Percentiles rank a stretch among this genome's conserved stretches.
These are phyloP conservation scores for Setaria viridis DNA, from an alignment of 202 grass and related monocot species.

Conservation along the genomic window DNA sequence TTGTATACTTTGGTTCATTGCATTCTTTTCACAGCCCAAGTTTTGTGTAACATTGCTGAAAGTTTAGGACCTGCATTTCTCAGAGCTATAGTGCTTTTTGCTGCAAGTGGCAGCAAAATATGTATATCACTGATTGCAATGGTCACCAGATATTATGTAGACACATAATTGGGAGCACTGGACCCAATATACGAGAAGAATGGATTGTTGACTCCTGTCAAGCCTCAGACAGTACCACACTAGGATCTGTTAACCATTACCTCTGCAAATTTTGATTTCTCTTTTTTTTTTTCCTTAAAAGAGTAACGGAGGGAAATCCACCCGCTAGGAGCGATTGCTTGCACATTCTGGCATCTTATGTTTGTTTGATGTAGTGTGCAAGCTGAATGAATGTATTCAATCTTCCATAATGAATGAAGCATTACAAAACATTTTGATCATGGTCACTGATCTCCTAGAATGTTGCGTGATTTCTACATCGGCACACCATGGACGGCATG, in stretches of 20 bases:
- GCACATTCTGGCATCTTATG: background rate
- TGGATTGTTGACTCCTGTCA: background rate
- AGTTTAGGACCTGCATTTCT: constrained; percentile 31
- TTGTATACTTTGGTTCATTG: constrained; percentile 45
- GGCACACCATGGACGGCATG: background rate
- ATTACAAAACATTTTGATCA: constrained; percentile 31
- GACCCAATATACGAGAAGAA: constrained; percentile 25
- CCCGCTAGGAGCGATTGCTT: background rate
- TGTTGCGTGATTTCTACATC: constrained; percentile 24
- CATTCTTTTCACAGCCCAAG: constrained; percentile 53
- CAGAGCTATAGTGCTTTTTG: constrained; percentile 30
- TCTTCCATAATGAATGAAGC: constrained; percentile 9
- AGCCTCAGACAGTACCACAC: background rate
- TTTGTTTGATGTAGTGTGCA: background rate
- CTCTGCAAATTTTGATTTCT: background rate
- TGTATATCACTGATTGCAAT: constrained; percentile 36
- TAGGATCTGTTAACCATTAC: background rate
- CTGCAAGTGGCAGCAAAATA: constrained; percentile 24
- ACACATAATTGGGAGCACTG: constrained; percentile 34
- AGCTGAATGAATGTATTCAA: background rate
- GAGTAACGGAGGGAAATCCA: background rate
- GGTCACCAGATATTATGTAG: constrained; percentile 34
- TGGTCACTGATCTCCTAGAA: constrained; percentile 6
- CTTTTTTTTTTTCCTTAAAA: background rate
- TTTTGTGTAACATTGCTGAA: constrained; percentile 44